These are phyloP conservation scores for Chaetomiaceae sp. DNA, from an alignment of 2,329 filamentous ascomycete genomes.

Conservation along the genomic window DNA sequence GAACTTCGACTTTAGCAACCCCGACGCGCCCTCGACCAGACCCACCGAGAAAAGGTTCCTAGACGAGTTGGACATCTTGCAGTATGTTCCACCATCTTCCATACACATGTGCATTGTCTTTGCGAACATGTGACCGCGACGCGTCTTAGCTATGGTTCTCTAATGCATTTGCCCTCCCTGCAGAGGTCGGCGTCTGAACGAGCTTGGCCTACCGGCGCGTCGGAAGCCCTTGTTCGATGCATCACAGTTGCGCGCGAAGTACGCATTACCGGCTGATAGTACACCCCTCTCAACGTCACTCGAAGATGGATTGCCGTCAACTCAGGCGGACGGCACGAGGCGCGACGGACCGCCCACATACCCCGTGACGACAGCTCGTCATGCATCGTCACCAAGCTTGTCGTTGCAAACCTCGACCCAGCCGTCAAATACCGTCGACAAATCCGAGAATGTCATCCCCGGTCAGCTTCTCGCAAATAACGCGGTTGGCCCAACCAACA, in stretches of 20 bases:
- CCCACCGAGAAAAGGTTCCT: slow-evolving; percentile 51
- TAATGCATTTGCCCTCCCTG: slow-evolving; percentile 17
- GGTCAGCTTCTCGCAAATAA: neutral
- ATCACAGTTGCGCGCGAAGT: slow-evolving; percentile 26
- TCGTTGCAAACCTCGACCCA: no score
- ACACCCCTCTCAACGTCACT: neutral
- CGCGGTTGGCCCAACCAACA: no score
- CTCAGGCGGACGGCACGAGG: neutral
- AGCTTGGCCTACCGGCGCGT: slow-evolving; percentile 46
- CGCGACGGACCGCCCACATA: neutral
- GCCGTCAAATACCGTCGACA: no score
- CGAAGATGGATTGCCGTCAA: neutral
- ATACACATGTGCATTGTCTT: slow-evolving; percentile 10
- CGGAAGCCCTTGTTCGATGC: slow-evolving; percentile 40
- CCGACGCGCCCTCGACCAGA: slow-evolving; percentile 49
- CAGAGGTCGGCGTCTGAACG: slow-evolving; percentile 46
- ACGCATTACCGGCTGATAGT: slow-evolving; percentile 2
- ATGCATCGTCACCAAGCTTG: neutral
- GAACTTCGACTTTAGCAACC: slow-evolving; percentile 50
- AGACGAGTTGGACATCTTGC: slow-evolving; percentile 50
- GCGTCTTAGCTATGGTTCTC: slow-evolving; percentile 4
- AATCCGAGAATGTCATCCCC: no score
- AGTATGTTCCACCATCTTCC: slow-evolving; percentile 42
- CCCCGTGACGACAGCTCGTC: neutral
- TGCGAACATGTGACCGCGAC: slow-evolving; percentile 10